Evolutionary conservation across 495 filamentous ascomycete species (phyloP), one percentile per base, ranked within the genome.

Genomic region (Talaromyces proteolyticus): DNA sequence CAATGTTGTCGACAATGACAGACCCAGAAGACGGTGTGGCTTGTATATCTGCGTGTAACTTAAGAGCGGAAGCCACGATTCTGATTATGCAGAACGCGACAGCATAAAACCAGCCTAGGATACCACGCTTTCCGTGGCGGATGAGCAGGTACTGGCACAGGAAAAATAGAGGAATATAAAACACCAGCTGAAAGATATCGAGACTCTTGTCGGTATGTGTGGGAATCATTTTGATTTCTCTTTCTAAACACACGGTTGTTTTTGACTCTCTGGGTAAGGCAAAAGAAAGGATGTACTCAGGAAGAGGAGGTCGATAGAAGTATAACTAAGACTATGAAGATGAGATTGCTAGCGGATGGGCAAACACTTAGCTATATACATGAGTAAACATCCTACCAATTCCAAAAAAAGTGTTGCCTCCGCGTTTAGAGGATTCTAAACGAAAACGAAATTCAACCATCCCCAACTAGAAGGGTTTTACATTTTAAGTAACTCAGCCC

Each of bases 61-160:
- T 56, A 12, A 74, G 43, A 8, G 52, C 71, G 19, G 60, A 62
- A 1, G 68, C 61, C 4, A 70, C 44, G 14, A 72, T 58, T 11
- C 64, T 60, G 17, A 72, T 52, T 8, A 52, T 53, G 49, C 67
- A 73, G 42, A 73, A 76, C 4, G 55, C 47, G 50, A 61, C 50
- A 3, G 73, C 51, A 44, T 67, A 72, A 26, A 55, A 43, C 68
- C 68, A 76, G 29, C 67, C 66, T 2, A 76, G 49, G 3, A 69
- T 37, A 7, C 64, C 65, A 12, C 57, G 53, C 22, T 52, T 53
- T 2, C 71, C 62, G 42, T 74, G 70, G 18, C 55, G 57, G 46
- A 56, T 38, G 34, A 63, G 47, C 41, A 64, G 47, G 52, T 64
- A 73, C 34, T 66, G 44, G 17, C 52, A 38, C 4, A 62, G 60